Evolutionary conservation across 805 yeast genomes (phyloP), one percentile per base, ranked within the genome.

Genomic region (Maudiozyma bulderi): DNA sequence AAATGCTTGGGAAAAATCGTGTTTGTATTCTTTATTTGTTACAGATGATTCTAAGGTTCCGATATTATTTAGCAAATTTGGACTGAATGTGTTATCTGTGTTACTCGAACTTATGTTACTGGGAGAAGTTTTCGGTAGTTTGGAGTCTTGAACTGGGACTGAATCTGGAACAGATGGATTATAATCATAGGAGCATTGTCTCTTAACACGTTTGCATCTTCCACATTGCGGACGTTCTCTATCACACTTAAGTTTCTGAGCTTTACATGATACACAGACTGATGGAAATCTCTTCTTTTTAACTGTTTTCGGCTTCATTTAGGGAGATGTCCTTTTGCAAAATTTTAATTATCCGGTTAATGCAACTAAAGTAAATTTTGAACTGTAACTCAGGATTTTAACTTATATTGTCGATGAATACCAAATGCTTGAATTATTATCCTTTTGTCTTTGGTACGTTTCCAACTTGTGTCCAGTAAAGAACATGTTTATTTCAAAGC

Each of bases 231-330:
- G 58, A 26, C 50, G 48, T 15, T 15, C 20, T 29, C 52, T 49
- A 30, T 53, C 55, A 42, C 58, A 55, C 41, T 48, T 52, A 1
- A 45, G 15, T 38, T 54, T 54, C 29, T 51, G 48, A 14, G 33
- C 42, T 13, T 32, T 50, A 34, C 57, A 54, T 9, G 44, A 15
- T 6, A 45, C 32, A 41, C 57, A 54, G 2, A 52, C 54, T 3
- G 14, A 26, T 10, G 50, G 33, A 29, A 40, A 46, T 38, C 52
- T 43, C 8, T 11, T n/a, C 31, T 29, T 40, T 40, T 30, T 40
- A 8, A n/a, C 15, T 2, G 33, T 11, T 40, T 29, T 40, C 7
- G 43, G 32, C 1, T 30, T 13, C 43, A 40, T 40, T 20, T n/a
- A 6, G 6, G 6, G 6, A 13, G 38, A 5, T 20, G 4, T 20